Evolutionary conservation across 352 stramenopile genomes (phyloP).

Genomic region (Phytophthora tentaculata): DNA sequence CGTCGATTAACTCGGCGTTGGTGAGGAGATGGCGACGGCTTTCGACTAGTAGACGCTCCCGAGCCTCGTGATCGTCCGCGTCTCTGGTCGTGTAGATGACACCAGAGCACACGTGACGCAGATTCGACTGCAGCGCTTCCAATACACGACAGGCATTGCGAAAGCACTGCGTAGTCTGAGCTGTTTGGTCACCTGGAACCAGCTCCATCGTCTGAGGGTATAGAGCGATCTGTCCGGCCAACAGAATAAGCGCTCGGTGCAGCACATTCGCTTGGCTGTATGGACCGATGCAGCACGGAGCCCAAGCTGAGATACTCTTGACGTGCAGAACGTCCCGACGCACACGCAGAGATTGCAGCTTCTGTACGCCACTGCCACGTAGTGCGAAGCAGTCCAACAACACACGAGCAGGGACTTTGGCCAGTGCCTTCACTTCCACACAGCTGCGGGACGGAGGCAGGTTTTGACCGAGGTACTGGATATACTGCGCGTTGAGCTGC

Average conservation of each 20-base stretch:
- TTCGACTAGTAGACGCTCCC: conserved; percentile 28
- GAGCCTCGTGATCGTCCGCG: conserved; percentile 38
- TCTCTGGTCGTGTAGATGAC: conserved; percentile 67
- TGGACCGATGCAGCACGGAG: conserved; percentile 98
- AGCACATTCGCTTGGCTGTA: conserved; percentile 98
- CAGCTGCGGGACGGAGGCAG: conserved; percentile 89
- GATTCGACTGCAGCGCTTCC: conserved; percentile 80
- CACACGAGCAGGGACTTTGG: conserved; percentile 55
- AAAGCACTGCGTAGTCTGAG: conserved; percentile 63
- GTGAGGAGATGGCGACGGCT: conserved; percentile 32
- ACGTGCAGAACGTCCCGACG: conserved; percentile 94
- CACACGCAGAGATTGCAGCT: conserved; percentile 61
- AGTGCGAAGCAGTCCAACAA: conserved; percentile 93
- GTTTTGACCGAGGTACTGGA: conserved; percentile 86
- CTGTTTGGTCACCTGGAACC: conserved; percentile 45
- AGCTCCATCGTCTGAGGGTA: conserved; percentile 95
- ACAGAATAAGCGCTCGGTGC: conserved; percentile 89
- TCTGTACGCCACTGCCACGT: conserved; percentile 67
- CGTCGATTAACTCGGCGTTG: conserved; percentile 61
- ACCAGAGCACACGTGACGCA: conserved; percentile 71
- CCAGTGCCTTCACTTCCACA: conserved; percentile 80
- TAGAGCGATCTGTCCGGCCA: conserved; percentile 98
- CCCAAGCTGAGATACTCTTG: conserved; percentile 97
- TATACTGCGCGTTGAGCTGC: conserved; percentile 95
- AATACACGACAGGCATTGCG: conserved; percentile 71